phyloP scores from a whole-genome alignment of 768 basidiomycete genomes.

The Kwoniella sp. region DNA sequence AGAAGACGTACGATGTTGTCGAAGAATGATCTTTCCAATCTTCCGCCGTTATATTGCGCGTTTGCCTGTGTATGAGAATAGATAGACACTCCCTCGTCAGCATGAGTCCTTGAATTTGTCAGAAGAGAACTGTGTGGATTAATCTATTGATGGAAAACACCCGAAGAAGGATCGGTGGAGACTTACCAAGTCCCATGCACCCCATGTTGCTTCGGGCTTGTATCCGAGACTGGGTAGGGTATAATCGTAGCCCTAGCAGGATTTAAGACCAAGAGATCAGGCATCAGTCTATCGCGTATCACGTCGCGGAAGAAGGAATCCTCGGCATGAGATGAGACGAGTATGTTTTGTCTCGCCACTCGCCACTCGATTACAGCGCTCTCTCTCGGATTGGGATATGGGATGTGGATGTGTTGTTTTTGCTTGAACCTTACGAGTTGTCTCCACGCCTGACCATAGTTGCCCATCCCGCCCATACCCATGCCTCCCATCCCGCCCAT shows the following conservation, averaged over 20 bases:
- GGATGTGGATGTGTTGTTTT: too few relatives aligned
- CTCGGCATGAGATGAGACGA: too few relatives aligned
- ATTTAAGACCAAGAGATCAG: too few relatives aligned
- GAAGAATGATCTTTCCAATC: conserved; percentile 49
- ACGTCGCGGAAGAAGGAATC: too few relatives aligned
- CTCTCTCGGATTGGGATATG: too few relatives aligned
- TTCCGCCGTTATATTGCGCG: conserved; percentile 37
- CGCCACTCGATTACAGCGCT: neutral
- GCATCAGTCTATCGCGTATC: too few relatives aligned
- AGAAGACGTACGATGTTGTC: conserved; percentile 49
- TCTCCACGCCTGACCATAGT: conserved; percentile 25
- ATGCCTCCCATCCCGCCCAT: conserved; percentile 16
- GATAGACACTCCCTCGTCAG: neutral
- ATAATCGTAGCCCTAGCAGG: conserved; percentile 46
- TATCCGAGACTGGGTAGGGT: conserved; percentile 36
- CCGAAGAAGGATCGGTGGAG: neutral
- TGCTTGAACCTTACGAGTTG: conserved; percentile 11
- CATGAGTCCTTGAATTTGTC: neutral
- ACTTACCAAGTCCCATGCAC: conserved; percentile 49
- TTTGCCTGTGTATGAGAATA: conserved; percentile 33
- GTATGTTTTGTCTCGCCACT: conserved; percentile 3
- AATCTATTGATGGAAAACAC: neutral
- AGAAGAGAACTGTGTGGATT: neutral
- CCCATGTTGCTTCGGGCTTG: conserved; percentile 43
- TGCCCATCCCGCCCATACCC: conserved; percentile 18